Base-by-base conservation (phyloP, 495 filamentous ascomycete species). In the Collariella sp. region DNA sequence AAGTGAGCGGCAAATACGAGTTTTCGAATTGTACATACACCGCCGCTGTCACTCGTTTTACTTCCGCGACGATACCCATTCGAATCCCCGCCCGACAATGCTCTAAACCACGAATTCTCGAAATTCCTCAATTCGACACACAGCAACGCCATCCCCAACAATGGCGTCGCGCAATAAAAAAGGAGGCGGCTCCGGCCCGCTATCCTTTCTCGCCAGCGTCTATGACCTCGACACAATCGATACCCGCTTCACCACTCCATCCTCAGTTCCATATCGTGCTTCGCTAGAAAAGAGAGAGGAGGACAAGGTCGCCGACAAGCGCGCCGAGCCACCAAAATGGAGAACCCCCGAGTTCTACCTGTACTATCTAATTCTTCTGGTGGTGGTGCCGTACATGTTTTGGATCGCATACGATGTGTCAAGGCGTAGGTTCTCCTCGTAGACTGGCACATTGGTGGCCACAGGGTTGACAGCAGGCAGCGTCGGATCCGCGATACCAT, bases 221-320 rank as follows among this genome's bases (percentile, higher is more conserved):
- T 94, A 89, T 72, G 84, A 86, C 48, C 83, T 95, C 54, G 88
- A 96, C 62, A 94, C 89, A 26, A 82, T 98, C 67, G 93, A 98
- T 76, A 91, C 88, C 55, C 85, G 93, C 59, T 89, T 98, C 67
- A 87, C 84, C 23, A 82, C 79, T 42, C 80, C 87, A 10, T 80
- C 88, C 16, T 78, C 71, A 20, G 79, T 82, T n/a, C 81, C 86
- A 20, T 79, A 83, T 66, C 76, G 75, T 56, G 62, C 75, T 44
- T 70, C 75, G 50, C 54, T 70, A 36, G 78, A 75, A 35, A 35
- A 12, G 53, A 57, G 22, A 62, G 63, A 45, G 65, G 56, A 47
- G 39, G 59, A 57, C 50, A 55, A 49, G 70, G 69, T 66, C 46
- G 67, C 67, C 53, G 73, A 71, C 39, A 69, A 72, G 66, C 65